Evolutionary conservation across 2,329 filamentous ascomycete species (phyloP), one percentile per base, ranked within the genome.

Genomic region (Penicillium corylophilum): DNA sequence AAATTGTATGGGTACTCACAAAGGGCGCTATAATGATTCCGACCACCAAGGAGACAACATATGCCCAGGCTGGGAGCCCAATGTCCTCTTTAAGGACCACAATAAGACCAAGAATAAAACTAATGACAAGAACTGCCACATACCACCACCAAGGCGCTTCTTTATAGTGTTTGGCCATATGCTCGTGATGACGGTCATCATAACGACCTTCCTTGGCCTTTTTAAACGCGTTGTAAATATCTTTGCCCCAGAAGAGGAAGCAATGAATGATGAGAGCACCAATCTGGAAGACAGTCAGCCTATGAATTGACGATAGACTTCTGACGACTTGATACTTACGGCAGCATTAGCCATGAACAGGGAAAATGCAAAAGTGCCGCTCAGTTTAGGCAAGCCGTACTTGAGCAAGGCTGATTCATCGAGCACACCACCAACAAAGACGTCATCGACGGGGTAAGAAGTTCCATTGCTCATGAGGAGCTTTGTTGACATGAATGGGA

Each of bases 261-360:
- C 74, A 77, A 54, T 84, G 81, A 2, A 72, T 63, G 24, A 83
- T 69, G 22, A 83, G 62, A 5, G 81, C 82, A 2, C 81, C 81
- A 44, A 84, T 84, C 74, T 79, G 51, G n/a, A 29, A 22, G 1
- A 2, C 15, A 2, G 4, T 63, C 9, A 64, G 49, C 44, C 52
- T n/a, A 49, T 10, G 1, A 41, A 26, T 0, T 4, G 2, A 12
- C 16, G 2, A 18, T 10, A 6, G 20, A 13, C 24, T 26, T 15
- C 12, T 12, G 1, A 10, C 7, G 2, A 15, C 7, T 9, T 12
- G 2, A 12, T 39, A 73, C 77, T 64, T 68, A 79, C 77, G 28
- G 81, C 79, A 54, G 78, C 77, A 64, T 83, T 82, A 2, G 80
- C 78, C 70, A 82, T 82, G 54, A 83, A 77, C 71, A 83, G 73